Percentiles rank a stretch among this genome's conserved stretches.
Conservation (phyloP, 2,329 filamentous ascomycete genomes). For the Xylariomycetidae sp. region DNA sequence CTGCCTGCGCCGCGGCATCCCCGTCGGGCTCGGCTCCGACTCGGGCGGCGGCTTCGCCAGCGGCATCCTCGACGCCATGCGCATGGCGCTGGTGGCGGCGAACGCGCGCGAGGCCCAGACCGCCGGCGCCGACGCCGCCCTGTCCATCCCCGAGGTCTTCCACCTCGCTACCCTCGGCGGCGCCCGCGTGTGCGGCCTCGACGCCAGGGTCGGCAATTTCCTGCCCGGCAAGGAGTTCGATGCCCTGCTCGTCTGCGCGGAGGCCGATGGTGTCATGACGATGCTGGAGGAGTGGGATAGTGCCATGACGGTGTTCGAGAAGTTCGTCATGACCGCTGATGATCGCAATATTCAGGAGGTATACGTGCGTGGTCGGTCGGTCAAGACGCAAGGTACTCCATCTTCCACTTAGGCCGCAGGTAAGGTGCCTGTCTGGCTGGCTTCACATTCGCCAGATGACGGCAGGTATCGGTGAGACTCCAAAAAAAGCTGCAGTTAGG, state of each 20-base stretch:
- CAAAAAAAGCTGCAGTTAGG: too few species aligned
- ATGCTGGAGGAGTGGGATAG: slow-evolving; percentile 42
- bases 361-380: slow-evolving; percentile 41
- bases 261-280: slow-evolving; percentile 40
- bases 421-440: too few species aligned
- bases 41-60: slow-evolving; percentile 57
- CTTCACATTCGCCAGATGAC: too few species aligned
- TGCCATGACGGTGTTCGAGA: slow-evolving; percentile 46
- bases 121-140: slow-evolving; percentile 33
- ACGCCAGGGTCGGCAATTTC: slow-evolving; percentile 49
- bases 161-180: slow-evolving; percentile 57
- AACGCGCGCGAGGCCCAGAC: slow-evolving; percentile 38
- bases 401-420: too few species aligned
- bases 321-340: slow-evolving; percentile 61
- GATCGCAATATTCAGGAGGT: slow-evolving; percentile 54
- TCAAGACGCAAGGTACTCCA: too few species aligned
- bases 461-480: too few species aligned
- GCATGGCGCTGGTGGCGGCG: slow-evolving; percentile 51
- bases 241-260: slow-evolving; percentile 38
- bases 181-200: slow-evolving; percentile 50
- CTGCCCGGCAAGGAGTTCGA: slow-evolving; percentile 57
- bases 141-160: slow-evolving; percentile 48
- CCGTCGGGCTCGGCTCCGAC: slow-evolving; percentile 62
- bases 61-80: slow-evolving; percentile 52
- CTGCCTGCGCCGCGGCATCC: slow-evolving; percentile 51